Evolutionary conservation across 2,329 filamentous ascomycete genomes (phyloP).

Genomic region (Hortaea werneckii): DNA sequence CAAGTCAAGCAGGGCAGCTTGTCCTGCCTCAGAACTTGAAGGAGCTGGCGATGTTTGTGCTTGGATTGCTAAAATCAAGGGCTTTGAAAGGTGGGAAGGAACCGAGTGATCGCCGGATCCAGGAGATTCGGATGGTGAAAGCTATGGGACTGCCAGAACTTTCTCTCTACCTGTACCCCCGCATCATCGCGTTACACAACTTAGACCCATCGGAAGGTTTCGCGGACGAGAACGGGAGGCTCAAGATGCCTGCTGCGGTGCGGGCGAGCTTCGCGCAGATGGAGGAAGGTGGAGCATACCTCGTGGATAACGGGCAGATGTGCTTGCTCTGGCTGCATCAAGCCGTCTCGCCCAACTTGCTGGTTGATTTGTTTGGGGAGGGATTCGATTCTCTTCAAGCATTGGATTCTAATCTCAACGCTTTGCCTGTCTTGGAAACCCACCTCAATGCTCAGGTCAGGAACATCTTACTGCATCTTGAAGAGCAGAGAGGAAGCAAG

Average conservation of each 20-base stretch:
- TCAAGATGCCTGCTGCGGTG: slow-evolving; percentile 70
- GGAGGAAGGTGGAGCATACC: slow-evolving; percentile 85
- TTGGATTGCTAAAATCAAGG: slow-evolving; percentile 78
- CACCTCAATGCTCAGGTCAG: slow-evolving; percentile 90
- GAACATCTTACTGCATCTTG: slow-evolving; percentile 83
- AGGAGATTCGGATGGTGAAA: slow-evolving; percentile 84
- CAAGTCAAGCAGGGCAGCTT: slow-evolving; percentile 81
- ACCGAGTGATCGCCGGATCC: slow-evolving; percentile 77
- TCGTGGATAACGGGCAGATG: slow-evolving; percentile 90
- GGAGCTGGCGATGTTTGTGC: slow-evolving; percentile 93
- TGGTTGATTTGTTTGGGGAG: slow-evolving; percentile 81
- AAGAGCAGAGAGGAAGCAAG: slow-evolving; percentile 71
- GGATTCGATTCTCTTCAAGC: slow-evolving; percentile 59
- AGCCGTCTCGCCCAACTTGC: slow-evolving; percentile 82
- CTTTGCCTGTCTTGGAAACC: slow-evolving; percentile 75
- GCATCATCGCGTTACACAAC: slow-evolving; percentile 86
- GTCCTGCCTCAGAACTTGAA: slow-evolving; percentile 94
- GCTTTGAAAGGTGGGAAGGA: slow-evolving; percentile 90
- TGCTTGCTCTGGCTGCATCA: slow-evolving; percentile 87
- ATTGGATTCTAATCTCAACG: slow-evolving; percentile 71
- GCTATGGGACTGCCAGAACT: slow-evolving; percentile 79
- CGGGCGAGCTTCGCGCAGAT: slow-evolving; percentile 79
- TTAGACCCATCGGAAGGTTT: slow-evolving; percentile 82
- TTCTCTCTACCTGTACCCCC: slow-evolving; percentile 86
- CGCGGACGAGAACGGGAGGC: slow-evolving; percentile 78